Base-by-base conservation (phyloP, 1,284 basidiomycete genomes). In the Cerioporus squamosus region DNA sequence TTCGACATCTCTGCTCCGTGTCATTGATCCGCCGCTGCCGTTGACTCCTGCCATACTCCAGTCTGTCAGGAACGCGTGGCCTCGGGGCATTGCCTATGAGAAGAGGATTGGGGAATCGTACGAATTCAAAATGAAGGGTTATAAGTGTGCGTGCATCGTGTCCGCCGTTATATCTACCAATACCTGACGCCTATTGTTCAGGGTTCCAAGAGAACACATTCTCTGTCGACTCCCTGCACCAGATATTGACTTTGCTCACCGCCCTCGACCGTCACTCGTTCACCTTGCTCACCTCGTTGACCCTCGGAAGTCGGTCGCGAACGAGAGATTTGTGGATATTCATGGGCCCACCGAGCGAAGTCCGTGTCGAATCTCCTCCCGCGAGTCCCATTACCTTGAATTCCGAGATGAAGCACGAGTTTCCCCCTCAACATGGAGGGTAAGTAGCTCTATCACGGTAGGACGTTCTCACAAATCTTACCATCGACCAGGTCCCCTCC, bases 301-400 rank as follows among this genome's bases (percentile, higher is more conserved):
- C 88, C 20, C 75, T 92, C 53, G 82, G 82, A 14, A 83, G 78
- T 63, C 88, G 84, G 43, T 90, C 90, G 20, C 80, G 88, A 54
- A 80, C 84, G 48, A 91, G 90, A 70, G 90, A 93, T 67, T 71
- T 93, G 1, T 93, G 90, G 90, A 77, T 93, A 49, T 93, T 92
- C 68, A 83, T 83, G 1, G 87, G 87, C 42, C 55, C 72, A 14
- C 69, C 77, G 15, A 71, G 68, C 17, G 60, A 63, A 10, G 48
- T 55, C 12, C 64, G 72, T 42, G 67, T 70, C 31, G 79, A 80
- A 24, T 77, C 78, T 20, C 68, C 73, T 18, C 74, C 71, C 14
- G 51, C 67, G 1, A 72, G 66, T 36, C 68, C 71, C 29, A 59
- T 53, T 9, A 59, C 22, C 54, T 74, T 60, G 65, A 76, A 59